Evolutionary conservation across 176 grass and related monocot genomes (phyloP), one percentile per base, ranked within the genome.

Genomic region (Panicum miliaceum): DNA sequence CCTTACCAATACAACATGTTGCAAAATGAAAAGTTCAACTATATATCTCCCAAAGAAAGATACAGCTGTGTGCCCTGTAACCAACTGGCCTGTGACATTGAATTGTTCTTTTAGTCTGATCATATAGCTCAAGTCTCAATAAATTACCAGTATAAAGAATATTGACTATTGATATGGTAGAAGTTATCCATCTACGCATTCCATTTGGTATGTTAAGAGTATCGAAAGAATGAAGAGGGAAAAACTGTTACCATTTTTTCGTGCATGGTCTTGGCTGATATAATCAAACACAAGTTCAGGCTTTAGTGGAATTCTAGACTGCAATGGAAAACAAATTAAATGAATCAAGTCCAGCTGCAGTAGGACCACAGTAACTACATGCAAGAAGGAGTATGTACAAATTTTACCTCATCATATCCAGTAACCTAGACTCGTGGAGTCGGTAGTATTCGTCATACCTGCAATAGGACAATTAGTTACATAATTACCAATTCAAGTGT

Each of bases 401-500:
- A 80, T 68, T 22, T 90, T 89, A 98, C 96, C 96, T 98, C 96
- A 76, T 98, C 96, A 87, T 98, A 98, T 89, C 96, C 96, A 4
- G 96, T 98, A 77, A 98, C 91, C 96, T 93, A 98, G 8, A 98
- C 91, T 35, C 96, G 91, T 82, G 96, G 96, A 73, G 96, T 98
- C 94, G 93, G 69, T 89, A 90, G 87, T 98, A 98, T 64, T 93
- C 95, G 70, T 98, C 96, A 89, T 95, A 98, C 86, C 96, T 98
- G 83, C 40, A 92, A 70, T 43, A 60, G 36, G 83, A 90, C 52
- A 81, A 71, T 36, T 54, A 81, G 34, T 48, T 73, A 20, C 18
- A 72, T 56, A 6, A 45, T 77, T 86, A 53, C 23, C 26, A 76
- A 25, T 61, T 82, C 58, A 46, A 56, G 10, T 2, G 3, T 12